Evolutionary conservation across 345 rosid species (phyloP).

Genomic region (Euphorbia lathyris): DNA sequence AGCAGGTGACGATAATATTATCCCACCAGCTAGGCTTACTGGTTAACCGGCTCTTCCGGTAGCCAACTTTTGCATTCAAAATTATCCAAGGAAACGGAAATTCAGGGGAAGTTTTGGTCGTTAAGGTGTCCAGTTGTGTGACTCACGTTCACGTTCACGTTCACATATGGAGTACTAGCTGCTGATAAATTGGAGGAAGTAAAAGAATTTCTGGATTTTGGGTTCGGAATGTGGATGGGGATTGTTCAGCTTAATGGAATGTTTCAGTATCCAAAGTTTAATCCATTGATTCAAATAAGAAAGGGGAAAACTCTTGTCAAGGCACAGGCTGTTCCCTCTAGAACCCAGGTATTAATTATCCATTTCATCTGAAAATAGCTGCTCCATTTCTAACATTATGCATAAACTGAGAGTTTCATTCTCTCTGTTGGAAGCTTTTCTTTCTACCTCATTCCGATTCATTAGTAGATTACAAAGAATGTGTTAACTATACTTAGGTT

Average conservation of each 20-base stretch:
- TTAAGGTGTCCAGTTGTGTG: constrained; percentile 48
- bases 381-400: not conserved
- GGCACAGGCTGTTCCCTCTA: constrained; percentile 59
- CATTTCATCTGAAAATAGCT: not conserved
- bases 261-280: constrained; percentile 16
- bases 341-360: constrained; percentile 54
- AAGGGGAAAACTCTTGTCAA: constrained; percentile 38
- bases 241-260: constrained; percentile 47
- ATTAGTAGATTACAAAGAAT: not conserved
- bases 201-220: not conserved
- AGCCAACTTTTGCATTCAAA: not conserved
- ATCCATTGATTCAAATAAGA: constrained; percentile 22
- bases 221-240: constrained; percentile 29
- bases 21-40: constrained; percentile 23
- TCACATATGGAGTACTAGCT: not conserved
- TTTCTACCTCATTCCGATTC: too few relatives aligned
- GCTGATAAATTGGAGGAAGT: constrained; percentile 7
- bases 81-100: not conserved
- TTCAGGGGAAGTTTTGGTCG: not conserved
- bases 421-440: too few relatives aligned
- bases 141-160: constrained; percentile 45
- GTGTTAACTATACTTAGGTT: not conserved
- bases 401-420: too few relatives aligned
- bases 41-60: constrained; percentile 31
- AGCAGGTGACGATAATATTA: constrained; percentile 10